These are phyloP conservation scores for Cryoendolithus antarcticus DNA, from an alignment of 2,329 filamentous ascomycete genomes.

Conservation along the genomic window DNA sequence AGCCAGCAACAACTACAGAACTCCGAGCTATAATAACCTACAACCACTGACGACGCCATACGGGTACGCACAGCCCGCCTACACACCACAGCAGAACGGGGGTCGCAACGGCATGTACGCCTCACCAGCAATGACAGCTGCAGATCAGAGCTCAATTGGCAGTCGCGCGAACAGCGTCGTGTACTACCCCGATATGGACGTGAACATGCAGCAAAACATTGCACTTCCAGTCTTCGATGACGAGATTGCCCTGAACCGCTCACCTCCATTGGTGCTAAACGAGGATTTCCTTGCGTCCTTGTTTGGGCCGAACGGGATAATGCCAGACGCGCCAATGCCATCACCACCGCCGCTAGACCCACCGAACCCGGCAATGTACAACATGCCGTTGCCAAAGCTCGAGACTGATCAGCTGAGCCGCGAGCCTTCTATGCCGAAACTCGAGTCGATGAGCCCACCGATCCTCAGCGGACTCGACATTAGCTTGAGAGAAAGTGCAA, in stretches of 20 bases:
- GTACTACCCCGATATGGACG: too few relatives aligned
- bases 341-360: constrained; percentile 10
- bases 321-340: constrained; percentile 7
- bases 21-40: constrained; percentile 10
- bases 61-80: too few relatives aligned
- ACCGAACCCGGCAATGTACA: constrained; percentile 8
- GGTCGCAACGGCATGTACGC: constrained; percentile 14
- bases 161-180: too few relatives aligned
- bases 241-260: constrained; percentile 64
- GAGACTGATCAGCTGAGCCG: constrained; percentile 6
- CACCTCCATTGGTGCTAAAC: constrained; percentile 47
- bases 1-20: constrained; percentile 8
- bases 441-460: constrained; percentile 5
- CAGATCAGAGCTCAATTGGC: constrained; percentile 11
- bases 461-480: constrained; percentile 47
- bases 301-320: constrained; percentile 10
- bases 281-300: constrained; percentile 18
- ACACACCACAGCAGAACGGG: neutral
- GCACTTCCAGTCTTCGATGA: constrained; percentile 76
- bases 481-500: constrained; percentile 61
- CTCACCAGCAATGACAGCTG: constrained; percentile 10
- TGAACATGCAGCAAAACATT: too few relatives aligned
- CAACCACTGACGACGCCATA: constrained; percentile 10
- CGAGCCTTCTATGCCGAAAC: constrained; percentile 1
- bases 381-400: constrained; percentile 12